phyloP scores from a whole-genome alignment of 306 rosid species.

The Ochetophila trinervis region DNA sequence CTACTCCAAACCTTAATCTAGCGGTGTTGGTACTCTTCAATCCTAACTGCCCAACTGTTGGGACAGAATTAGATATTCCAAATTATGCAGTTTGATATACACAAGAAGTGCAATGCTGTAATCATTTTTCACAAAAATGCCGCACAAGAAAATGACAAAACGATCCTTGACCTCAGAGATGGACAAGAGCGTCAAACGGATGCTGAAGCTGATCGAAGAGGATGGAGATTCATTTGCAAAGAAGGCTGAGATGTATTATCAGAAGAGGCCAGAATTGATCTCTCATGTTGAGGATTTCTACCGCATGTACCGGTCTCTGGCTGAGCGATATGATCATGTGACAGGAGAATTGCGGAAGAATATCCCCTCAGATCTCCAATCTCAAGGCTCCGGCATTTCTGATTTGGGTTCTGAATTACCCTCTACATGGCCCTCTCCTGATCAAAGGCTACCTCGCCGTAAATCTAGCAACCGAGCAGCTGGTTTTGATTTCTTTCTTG shows the following conservation, averaged over 20 bases:
- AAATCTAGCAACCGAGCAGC: conserved; percentile 74
- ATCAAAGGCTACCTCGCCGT: conserved; percentile 39
- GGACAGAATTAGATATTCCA: conserved; percentile 24
- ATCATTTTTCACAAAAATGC: conserved; percentile 31
- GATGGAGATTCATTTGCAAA: conserved; percentile 96
- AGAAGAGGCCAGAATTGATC: conserved; percentile 85
- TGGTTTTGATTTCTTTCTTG: conserved; percentile 93
- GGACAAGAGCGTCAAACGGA: conserved; percentile 77
- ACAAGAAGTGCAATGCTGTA: conserved; percentile 2
- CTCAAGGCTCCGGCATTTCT: conserved; percentile 68
- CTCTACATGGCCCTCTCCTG: conserved; percentile 47
- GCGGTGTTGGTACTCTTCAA: conserved; percentile 20
- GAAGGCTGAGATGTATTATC: conserved; percentile 95
- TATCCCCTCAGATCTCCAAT: conserved; percentile 74
- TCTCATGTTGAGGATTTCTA: conserved; percentile 86
- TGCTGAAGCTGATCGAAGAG: conserved; percentile 90
- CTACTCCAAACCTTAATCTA: conserved; percentile 16
- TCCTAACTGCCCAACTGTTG: conserved; percentile 29
- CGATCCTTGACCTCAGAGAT: conserved; percentile 61
- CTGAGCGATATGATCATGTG: conserved; percentile 91
- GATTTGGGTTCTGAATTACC: conserved; percentile 67
- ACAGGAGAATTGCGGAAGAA: conserved; percentile 78
- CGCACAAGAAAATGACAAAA: conserved; percentile 44
- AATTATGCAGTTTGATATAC: conserved; percentile 18
- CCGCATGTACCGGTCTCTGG: conserved; percentile 78